A percentile compares a stretch with the other conserved stretches of the same genome.
Conservation (phyloP, 495 filamentous ascomycete genomes). For the Evernia prunastri region DNA sequence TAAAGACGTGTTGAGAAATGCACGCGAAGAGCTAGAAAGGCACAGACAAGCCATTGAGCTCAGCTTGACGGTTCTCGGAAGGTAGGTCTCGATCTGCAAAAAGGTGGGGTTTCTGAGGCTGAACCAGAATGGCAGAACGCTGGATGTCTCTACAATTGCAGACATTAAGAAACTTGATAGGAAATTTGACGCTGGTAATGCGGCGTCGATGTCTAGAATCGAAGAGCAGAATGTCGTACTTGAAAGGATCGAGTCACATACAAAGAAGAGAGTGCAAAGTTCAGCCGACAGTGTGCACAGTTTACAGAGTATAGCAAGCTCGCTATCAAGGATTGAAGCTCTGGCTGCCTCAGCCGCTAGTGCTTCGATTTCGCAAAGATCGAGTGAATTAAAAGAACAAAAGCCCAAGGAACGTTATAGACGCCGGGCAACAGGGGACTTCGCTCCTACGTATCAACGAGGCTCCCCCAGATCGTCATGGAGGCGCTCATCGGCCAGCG, state of each 20-base stretch:
- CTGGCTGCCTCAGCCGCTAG: slow-evolving; percentile 8
- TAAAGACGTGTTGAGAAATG: slow-evolving; percentile 9
- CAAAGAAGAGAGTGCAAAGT: slow-evolving; percentile 1
- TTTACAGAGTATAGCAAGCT: slow-evolving; percentile 16
- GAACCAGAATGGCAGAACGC: not conserved
- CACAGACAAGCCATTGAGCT: slow-evolving; percentile 12
- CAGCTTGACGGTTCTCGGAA: slow-evolving; percentile 12
- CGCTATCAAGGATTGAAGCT: slow-evolving; percentile 18
- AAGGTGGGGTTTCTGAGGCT: not conserved
- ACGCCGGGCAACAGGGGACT: slow-evolving; percentile 8
- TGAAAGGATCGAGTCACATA: slow-evolving; percentile 10
- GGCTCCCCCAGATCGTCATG: not conserved
- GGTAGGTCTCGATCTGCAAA: not conserved
- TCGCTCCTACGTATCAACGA: not conserved
- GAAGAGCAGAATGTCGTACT: slow-evolving; percentile 9
- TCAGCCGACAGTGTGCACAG: slow-evolving; percentile 14
- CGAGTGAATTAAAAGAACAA: not conserved
- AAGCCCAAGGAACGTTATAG: not conserved
- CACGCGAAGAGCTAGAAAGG: slow-evolving; percentile 10
- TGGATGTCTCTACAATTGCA: slow-evolving; percentile 4
- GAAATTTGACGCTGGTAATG: slow-evolving; percentile 4
- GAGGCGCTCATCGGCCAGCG: slow-evolving; percentile 7
- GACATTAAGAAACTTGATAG: not conserved
- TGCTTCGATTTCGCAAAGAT: not conserved
- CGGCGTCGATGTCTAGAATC: slow-evolving; percentile 8